Conservation (phyloP, 495 filamentous ascomycete genomes). For the Xylona heveae region DNA sequence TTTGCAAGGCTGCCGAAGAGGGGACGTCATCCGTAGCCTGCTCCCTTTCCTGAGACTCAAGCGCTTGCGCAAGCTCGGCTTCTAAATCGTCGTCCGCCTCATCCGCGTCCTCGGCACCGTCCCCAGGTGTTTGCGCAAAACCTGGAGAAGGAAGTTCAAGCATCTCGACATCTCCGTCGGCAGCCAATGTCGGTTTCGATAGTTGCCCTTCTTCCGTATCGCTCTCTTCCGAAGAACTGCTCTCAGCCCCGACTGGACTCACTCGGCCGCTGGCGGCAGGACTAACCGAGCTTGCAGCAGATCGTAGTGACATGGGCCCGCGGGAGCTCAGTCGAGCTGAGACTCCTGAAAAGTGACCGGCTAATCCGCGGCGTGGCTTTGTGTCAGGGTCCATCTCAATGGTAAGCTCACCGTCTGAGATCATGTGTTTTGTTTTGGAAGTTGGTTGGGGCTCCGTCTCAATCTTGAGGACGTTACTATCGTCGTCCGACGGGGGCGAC, state of each 20-base stretch:
- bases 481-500: background rate
- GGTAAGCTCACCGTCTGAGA: constrained; percentile 1
- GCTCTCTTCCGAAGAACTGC: constrained; percentile 1
- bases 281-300: constrained; percentile 6
- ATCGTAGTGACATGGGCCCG: constrained; percentile 4
- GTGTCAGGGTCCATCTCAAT: constrained; percentile 6
- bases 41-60: constrained; percentile 2
- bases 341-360: background rate
- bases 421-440: background rate
- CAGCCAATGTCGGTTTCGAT: constrained; percentile 1
- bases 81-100: constrained; percentile 3
- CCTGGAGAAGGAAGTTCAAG: constrained; percentile 3
- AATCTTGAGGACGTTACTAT: background rate
- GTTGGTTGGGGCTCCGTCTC: background rate
- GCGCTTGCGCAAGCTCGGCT: constrained; percentile 5
- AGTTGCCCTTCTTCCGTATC: constrained; percentile 2
- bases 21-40: background rate
- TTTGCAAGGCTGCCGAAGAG: background rate
- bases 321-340: constrained; percentile 1
- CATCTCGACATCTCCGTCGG: constrained; percentile 3
- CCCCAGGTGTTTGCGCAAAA: background rate
- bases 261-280: constrained; percentile 2
- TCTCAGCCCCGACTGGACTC: constrained; percentile 3
- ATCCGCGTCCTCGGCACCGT: constrained; percentile 3
- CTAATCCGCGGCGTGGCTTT: constrained; percentile 1